Base-by-base conservation (phyloP, 1,139 yeast genomes). In the Trichomonascaceae sp. region DNA sequence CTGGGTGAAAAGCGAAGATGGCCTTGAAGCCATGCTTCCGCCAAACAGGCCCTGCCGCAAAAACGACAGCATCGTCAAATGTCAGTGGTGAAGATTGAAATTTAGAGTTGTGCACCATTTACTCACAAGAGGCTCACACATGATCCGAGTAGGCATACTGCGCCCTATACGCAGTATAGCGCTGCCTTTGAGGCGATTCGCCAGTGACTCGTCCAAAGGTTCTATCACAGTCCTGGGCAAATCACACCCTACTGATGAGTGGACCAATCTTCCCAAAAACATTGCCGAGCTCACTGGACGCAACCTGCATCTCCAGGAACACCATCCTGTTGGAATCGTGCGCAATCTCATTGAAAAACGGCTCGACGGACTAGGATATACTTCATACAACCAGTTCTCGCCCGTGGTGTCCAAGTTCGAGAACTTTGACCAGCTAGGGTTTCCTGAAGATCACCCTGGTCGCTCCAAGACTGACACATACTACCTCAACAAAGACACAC, bases 371-470 rank as follows among this genome's bases (percentile, higher is more conserved):
- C 58, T 76, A 40, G 93, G 89, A 1, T 80, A 79, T 55, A 78
- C 93, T 0, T 75, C 76, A 47, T 85, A 77, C 59, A 80, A 79
- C 51, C 71, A 80, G 40, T 82, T 85, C 59, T 66, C 69, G 40
- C 96, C 98, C 0, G 81, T 74, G 2, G 98, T 89, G 1, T 67
- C 89, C 4, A 78, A 74, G 2, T 71, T 62, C 48, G 81, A 87
- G 49, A 89, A 89, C 54, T 89, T 92, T 51, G 98, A 89, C 53
- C 80, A 79, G 3, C 65, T 89, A 29, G 96, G 93, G 1, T 89
- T 89, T 55, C 94, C 97, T 0, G 54, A 59, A 30, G 93, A 87
- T 51, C 99, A 89, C 51, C 95, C 94, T 0, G 97, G 98, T 3
- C 67, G 99, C 51, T 74, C 92, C 20, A 79, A 72, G 48, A 80